phyloP scores from a whole-genome alignment of 108 stramenopile genomes.

The Cyclotella sp. region DNA sequence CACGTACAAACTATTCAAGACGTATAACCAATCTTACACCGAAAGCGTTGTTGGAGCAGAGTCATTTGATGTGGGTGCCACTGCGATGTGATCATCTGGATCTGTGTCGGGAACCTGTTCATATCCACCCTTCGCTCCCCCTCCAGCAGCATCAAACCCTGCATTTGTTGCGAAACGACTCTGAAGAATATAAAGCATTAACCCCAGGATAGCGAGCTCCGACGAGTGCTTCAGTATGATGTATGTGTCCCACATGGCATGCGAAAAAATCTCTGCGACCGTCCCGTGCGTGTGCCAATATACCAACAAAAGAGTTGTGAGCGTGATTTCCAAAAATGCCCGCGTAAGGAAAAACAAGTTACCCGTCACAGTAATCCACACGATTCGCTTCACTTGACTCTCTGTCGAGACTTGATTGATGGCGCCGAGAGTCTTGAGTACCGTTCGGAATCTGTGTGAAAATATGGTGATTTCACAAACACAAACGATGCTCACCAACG shows the following conservation, averaged over 20 bases:
- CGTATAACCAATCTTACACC: neutral
- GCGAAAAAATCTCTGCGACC: conserved; percentile 79
- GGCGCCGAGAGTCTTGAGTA: conserved; percentile 91
- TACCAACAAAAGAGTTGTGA: conserved; percentile 70
- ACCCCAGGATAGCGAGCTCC: conserved; percentile 86
- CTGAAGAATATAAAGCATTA: conserved; percentile 95
- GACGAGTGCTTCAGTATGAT: conserved; percentile 85
- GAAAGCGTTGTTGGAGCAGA: conserved; percentile 21
- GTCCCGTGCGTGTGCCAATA: conserved; percentile 85
- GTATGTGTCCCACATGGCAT: conserved; percentile 89
- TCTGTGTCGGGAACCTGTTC: conserved; percentile 33
- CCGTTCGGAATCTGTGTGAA: conserved; percentile 93
- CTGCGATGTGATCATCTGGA: neutral
- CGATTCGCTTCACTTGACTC: conserved; percentile 92
- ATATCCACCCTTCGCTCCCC: conserved; percentile 32
- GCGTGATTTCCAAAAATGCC: conserved; percentile 84
- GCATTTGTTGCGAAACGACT: conserved; percentile 65
- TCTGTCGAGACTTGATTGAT: conserved; percentile 97
- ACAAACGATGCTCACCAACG: conserved; percentile 85
- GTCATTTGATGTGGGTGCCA: neutral
- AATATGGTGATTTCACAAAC: conserved; percentile 94
- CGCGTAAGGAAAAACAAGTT: conserved; percentile 95
- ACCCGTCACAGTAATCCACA: conserved; percentile 95
- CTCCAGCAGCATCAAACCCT: conserved; percentile 19
- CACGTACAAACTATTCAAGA: too few species aligned